A percentile compares a stretch with the other conserved stretches of the same genome.
These are phyloP conservation scores for Alternaria sp. DNA, from an alignment of 2,329 filamentous ascomycete species.

Conservation along the genomic window DNA sequence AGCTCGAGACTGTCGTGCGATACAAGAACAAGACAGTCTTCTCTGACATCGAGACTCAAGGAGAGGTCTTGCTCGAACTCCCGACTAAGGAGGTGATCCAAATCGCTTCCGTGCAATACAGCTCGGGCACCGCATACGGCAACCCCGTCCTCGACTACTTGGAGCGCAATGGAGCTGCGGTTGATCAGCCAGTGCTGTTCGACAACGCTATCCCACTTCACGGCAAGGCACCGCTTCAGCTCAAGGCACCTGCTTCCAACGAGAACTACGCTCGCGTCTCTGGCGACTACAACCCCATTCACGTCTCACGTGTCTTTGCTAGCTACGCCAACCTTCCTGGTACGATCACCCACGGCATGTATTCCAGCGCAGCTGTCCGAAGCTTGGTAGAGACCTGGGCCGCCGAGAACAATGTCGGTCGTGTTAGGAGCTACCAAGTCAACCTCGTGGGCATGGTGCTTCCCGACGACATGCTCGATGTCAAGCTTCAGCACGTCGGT, in stretches of 20 bases:
- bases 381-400: constrained; percentile 98
- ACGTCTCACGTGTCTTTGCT: constrained; percentile 96
- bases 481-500: constrained; percentile 93
- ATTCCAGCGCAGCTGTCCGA: constrained; percentile 94
- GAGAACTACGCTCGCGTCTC: constrained; percentile 98
- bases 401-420: constrained; percentile 96
- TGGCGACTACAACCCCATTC: constrained; percentile 98
- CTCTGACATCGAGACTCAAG: constrained; percentile 88
- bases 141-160: constrained; percentile 98
- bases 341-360: constrained; percentile 99
- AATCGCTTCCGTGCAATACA: constrained; percentile 96
- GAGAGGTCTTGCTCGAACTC: constrained; percentile 90
- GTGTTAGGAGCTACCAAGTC: constrained; percentile 96
- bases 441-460: constrained; percentile 98
- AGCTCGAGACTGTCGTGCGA: constrained; percentile 85
- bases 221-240: constrained; percentile 84
- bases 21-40: constrained; percentile 96
- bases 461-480: constrained; percentile 92
- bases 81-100: constrained; percentile 97
- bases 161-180: constrained; percentile 84
- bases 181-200: constrained; percentile 96
- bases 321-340: constrained; percentile 94
- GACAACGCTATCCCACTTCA: constrained; percentile 96
- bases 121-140: constrained; percentile 86
- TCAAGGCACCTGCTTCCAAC: constrained; percentile 93